phyloP scores from a whole-genome alignment of 441 rosid species.

The Populus hybrid region DNA sequence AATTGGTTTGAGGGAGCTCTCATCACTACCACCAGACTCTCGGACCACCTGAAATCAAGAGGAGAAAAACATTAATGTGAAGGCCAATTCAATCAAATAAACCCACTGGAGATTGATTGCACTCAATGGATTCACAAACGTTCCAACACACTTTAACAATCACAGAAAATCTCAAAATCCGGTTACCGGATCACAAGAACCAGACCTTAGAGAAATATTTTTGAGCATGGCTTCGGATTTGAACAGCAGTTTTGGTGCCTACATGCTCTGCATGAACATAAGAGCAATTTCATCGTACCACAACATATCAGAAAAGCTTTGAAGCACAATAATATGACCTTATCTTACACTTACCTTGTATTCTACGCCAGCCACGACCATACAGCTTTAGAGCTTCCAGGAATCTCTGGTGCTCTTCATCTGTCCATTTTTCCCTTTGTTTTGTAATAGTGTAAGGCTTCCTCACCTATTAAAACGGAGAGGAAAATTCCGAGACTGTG shows the following conservation, averaged over 20 bases:
- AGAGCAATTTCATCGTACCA: too few relatives aligned
- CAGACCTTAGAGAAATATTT: constrained; percentile 43
- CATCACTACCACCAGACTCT: constrained; percentile 31
- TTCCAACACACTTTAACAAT: background rate
- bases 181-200: too few relatives aligned
- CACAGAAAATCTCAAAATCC: too few relatives aligned
- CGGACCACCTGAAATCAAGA: constrained; percentile 48
- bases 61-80: background rate
- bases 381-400: constrained; percentile 74
- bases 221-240: constrained; percentile 96
- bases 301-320: too few relatives aligned
- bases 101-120: background rate
- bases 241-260: constrained; percentile 74
- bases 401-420: constrained; percentile 71
- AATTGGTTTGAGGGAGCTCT: constrained; percentile 31
- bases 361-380: constrained; percentile 75
- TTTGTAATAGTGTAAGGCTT: constrained; percentile 77
- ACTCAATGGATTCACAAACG: constrained; percentile 30
- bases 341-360: too few relatives aligned
- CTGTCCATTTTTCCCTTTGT: constrained; percentile 84
- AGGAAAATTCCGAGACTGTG: background rate
- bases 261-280: constrained; percentile 43
- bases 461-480: constrained; percentile 30
- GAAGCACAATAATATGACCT: too few relatives aligned
- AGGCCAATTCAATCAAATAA: background rate